phyloP scores from a whole-genome alignment of 345 rosid species.

The Rubroshorea leprosula region DNA sequence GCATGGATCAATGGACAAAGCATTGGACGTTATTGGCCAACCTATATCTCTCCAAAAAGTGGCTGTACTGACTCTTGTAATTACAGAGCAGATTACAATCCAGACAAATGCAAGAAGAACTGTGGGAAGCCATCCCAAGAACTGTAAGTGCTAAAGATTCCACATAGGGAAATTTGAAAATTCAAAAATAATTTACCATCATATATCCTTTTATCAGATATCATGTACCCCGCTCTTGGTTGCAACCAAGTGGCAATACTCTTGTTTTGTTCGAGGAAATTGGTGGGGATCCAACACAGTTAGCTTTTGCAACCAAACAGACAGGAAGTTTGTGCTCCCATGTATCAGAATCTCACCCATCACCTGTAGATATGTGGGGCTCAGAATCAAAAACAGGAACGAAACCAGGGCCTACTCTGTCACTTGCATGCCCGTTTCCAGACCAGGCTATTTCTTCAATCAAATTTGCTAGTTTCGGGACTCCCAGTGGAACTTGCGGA shows the following conservation, averaged over 20 bases:
- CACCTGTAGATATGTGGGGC: constrained; percentile 69
- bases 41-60: constrained; percentile 32
- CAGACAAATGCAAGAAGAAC: constrained; percentile 75
- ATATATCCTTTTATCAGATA: constrained; percentile 38
- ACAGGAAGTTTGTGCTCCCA: constrained; percentile 47
- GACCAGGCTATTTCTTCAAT: constrained; percentile 68
- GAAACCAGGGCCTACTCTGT: constrained; percentile 37
- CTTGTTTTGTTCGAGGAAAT: constrained; percentile 81
- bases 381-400: constrained; percentile 37
- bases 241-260: constrained; percentile 58
- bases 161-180: background rate
- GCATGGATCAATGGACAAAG: constrained; percentile 99
- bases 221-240: constrained; percentile 91
- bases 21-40: constrained; percentile 95
- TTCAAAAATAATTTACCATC: background rate
- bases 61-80: constrained; percentile 70
- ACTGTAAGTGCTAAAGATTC: constrained; percentile 46
- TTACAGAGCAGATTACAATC: constrained; percentile 62
- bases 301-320: constrained; percentile 52
- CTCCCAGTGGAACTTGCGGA: constrained; percentile 75
- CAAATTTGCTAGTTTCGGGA: constrained; percentile 83
- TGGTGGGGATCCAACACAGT: constrained; percentile 82
- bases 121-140: constrained; percentile 87
- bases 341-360: constrained; percentile 70
- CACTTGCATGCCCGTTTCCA: constrained; percentile 52